Evolutionary conservation across 2,329 filamentous ascomycete species (phyloP), one percentile per base, ranked within the genome.

Genomic region (Hypocreales sp.): DNA sequence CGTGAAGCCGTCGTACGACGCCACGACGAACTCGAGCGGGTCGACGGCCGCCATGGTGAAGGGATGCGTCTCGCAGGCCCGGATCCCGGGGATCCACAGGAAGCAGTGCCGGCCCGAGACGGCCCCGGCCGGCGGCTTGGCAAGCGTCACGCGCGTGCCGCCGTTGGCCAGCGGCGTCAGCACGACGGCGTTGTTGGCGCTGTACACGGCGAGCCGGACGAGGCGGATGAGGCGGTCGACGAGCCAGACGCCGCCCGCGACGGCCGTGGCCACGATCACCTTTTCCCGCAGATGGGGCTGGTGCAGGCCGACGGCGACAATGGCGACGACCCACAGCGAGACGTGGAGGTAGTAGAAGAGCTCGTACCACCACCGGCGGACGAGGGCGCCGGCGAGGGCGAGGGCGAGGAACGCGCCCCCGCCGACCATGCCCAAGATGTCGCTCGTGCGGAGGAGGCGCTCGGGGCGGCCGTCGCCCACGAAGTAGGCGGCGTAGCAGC

Each of bases 61-160:
- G 0, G 72, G 72, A 34, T 79, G 73, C 2, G 64, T 70, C 45
- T 77, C 66, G 12, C 64, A 50, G 2, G 52, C 37, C 8, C 71
- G 61, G 25, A 77, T 58, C 5, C 50, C 50, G 0, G 72, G 73
- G 6, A 77, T 60, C 68, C 69, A 77, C 17, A 78, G 46, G 39
- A 73, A 76, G 37, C 67, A 69, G 40, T 79, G 72, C 34, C 67
- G 65, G 2, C 70, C 72, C 0, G 71, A 58, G 2, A 50, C 44
- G 1, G 61, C 60, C 3, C 50, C 46, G 1, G 55, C 33, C 1
- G 61, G 60, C 3, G 60, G 55, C 42, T 67, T 65, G 26, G 55
- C 48, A 18, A 74, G 47, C 0, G 59, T 53, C n/a, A 73, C 56
- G 20, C 65, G 61, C 12, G 66, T 71, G 26, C 58, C 67, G 4